phyloP scores from a whole-genome alignment of 768 basidiomycete genomes.

The Boletellus ananiceps region DNA sequence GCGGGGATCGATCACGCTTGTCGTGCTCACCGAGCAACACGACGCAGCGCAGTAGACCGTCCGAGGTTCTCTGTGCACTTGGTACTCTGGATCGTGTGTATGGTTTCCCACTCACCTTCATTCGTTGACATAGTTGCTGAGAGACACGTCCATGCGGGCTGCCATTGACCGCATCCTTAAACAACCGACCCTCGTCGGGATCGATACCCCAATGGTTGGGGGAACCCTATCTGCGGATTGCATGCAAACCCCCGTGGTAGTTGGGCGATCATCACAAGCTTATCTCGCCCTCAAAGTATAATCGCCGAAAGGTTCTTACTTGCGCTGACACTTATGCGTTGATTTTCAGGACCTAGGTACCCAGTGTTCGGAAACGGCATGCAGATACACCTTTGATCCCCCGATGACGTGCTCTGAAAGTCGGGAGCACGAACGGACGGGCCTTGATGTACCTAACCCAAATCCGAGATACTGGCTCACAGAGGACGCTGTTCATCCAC shows the following conservation, averaged over 20 bases:
- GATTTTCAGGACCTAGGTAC: slow-evolving; percentile 4
- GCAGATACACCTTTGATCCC: neutral
- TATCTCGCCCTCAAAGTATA: slow-evolving; percentile 11
- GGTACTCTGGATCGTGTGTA: slow-evolving; percentile 27
- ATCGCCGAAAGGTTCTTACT: neutral
- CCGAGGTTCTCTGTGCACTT: slow-evolving; percentile 23
- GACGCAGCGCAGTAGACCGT: slow-evolving; percentile 11
- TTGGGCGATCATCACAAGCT: neutral
- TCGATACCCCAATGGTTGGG: neutral
- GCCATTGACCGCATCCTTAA: slow-evolving; percentile 29
- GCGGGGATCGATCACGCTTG: slow-evolving; percentile 5
- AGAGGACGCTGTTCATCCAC: neutral
- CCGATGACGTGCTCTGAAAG: neutral
- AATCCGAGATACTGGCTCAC: neutral
- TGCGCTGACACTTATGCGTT: slow-evolving; percentile 2
- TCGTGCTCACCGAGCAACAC: slow-evolving; percentile 2
- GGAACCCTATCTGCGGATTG: neutral
- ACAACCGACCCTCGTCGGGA: slow-evolving; percentile 22
- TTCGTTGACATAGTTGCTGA: slow-evolving; percentile 1
- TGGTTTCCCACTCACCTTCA: slow-evolving; percentile 1
- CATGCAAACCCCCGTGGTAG: neutral
- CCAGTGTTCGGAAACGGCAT: neutral
- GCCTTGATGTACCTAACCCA: neutral
- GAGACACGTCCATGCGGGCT: slow-evolving; percentile 27
- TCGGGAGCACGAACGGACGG: neutral